phyloP scores from a whole-genome alignment of 1,284 basidiomycete genomes.

The Trichosporon ovoides region DNA sequence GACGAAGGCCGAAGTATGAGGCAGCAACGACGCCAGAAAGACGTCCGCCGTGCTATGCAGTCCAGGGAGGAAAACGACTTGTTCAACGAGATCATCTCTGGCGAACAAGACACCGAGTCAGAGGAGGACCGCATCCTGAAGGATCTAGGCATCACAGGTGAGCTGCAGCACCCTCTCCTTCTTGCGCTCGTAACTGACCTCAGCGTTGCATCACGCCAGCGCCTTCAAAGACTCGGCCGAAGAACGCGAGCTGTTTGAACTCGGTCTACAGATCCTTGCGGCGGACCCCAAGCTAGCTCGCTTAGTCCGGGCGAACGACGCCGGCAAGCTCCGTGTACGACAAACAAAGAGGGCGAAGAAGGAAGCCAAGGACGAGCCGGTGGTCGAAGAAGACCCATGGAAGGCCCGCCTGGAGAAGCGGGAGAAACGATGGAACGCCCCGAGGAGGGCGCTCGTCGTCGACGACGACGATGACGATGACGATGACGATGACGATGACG shows the following conservation, averaged over 20 bases:
- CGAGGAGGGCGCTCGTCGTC: background rate
- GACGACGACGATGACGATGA: constrained; percentile 5
- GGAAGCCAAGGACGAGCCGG: background rate
- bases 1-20: constrained; percentile 3
- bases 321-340: constrained; percentile 24
- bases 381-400: constrained; percentile 3
- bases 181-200: background rate
- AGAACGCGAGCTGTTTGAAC: constrained; percentile 37
- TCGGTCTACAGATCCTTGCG: constrained; percentile 33
- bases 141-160: constrained; percentile 27
- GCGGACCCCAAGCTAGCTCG: constrained; percentile 17
- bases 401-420: background rate
- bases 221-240: constrained; percentile 39
- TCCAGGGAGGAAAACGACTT: constrained; percentile 1
- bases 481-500: too few species aligned
- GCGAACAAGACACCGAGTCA: background rate
- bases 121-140: constrained; percentile 25
- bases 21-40: constrained; percentile 21
- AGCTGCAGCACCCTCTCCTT: background rate
- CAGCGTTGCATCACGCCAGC: constrained; percentile 25
- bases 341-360: background rate
- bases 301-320: constrained; percentile 36
- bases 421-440: background rate
- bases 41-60: background rate
- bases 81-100: constrained; percentile 13